Evolutionary conservation across 176 grass and related monocot genomes (phyloP), one percentile per base, ranked within the genome.

Genomic region (Paspalum vaginatum): DNA sequence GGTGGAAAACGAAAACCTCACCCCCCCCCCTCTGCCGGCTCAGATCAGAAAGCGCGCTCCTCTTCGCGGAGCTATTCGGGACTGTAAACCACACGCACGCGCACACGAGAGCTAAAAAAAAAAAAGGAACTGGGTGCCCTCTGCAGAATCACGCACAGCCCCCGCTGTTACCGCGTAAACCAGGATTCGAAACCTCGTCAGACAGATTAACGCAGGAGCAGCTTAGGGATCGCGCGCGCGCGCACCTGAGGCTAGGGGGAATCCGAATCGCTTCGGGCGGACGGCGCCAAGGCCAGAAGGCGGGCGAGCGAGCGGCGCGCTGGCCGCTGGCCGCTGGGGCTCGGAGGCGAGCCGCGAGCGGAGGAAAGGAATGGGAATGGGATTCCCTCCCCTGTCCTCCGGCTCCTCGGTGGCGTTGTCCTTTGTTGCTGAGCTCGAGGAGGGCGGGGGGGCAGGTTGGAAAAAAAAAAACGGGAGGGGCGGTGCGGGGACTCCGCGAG

Each of bases 221-320:
- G 38, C 14, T 12, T 11, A 61, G 72, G 72, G 65, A 81, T 62
- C 46, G 21, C 77, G 9, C 77, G 77, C 62, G 12, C 47, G 43
- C 61, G 47, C 78, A 85, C 83, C 76, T 65, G 57, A 2, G 51
- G 1, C 14, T 46, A 9, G 27, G 77, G 61, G 25, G 79, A 82
- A 62, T 54, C 85, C 72, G 79, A 82, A 62, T 46, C 85, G 53
- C 85, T 61, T 61, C 45, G 9, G 38, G 75, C 65, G 21, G 75
- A 37, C 38, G 65, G 60, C 67, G 58, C 55, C 5, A 14, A 8
- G 59, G 38, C 7, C 54, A 15, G 12, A 78, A 18, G 51, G 44
- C 55, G 27, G 22, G 45, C 46, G 65, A 44, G 54, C 20, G 11
- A 46, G 50, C 26, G 11, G 11, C 17, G 18, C 61, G 1, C 12